Conservation (phyloP, 176 grass and related monocot species). For the Avena sativa region DNA sequence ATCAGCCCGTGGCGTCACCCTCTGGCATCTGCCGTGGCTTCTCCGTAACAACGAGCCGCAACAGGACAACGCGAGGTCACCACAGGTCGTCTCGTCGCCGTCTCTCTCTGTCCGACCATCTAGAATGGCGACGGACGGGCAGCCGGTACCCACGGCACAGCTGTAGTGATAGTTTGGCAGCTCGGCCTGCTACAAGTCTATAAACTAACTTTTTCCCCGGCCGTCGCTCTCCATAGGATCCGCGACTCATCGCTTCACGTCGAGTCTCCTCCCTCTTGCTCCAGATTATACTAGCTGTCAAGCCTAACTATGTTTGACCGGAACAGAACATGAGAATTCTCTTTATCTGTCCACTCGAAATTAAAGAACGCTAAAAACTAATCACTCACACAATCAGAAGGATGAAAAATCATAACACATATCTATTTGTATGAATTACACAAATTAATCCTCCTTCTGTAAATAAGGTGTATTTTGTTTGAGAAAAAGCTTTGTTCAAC, state of each 20-base stretch:
- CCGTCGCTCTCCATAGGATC: background rate
- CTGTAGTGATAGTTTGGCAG: background rate
- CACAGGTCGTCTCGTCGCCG: no score
- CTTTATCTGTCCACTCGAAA: background rate
- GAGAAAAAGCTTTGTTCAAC: no score
- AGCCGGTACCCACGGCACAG: background rate
- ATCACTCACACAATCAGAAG: no score
- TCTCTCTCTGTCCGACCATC: background rate
- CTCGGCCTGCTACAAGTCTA: background rate
- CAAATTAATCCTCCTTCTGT: no score
- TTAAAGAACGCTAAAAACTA: no score
- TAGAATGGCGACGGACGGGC: background rate
- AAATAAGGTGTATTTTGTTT: no score
- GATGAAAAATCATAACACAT: no score
- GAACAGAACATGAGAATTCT: background rate
- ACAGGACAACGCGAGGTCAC: background rate
- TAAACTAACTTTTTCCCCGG: background rate
- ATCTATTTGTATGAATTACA: no score
- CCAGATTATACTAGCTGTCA: background rate
- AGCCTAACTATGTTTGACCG: constrained; percentile 10
- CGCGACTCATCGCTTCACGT: background rate
- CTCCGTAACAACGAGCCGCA: background rate
- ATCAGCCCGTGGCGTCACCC: background rate
- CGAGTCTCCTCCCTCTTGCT: background rate
- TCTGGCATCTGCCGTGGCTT: background rate